Conservation (phyloP, 768 basidiomycete genomes). For the Symmetrospora coprosmae region DNA sequence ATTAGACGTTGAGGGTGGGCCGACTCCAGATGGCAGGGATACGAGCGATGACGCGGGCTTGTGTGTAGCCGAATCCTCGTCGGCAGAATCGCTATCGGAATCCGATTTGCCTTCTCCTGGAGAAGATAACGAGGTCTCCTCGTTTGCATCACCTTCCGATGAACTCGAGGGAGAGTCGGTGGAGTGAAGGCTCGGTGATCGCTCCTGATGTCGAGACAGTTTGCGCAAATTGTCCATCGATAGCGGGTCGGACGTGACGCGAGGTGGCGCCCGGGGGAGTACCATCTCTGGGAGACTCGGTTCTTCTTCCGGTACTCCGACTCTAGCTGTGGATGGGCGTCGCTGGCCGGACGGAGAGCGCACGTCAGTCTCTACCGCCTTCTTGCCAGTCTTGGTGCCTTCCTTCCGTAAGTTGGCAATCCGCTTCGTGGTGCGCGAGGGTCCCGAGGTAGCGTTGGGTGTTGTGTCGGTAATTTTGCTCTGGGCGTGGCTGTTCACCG, state of each 20-base stretch:
- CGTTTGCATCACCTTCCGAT: neutral
- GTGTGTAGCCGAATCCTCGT: constrained; percentile 3
- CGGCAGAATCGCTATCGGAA: constrained; percentile 16
- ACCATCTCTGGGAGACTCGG: neutral
- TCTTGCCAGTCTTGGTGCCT: too few species aligned
- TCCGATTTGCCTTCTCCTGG: neutral
- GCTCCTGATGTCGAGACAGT: neutral
- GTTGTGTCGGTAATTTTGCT: too few species aligned
- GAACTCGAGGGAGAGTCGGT: neutral
- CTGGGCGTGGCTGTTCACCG: too few species aligned
- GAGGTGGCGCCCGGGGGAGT: constrained; percentile 1
- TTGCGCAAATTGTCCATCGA: constrained; percentile 18
- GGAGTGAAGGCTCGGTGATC: neutral
- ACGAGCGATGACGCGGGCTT: neutral
- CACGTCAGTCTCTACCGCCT: too few species aligned
- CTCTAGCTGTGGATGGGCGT: too few species aligned
- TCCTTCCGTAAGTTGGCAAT: too few species aligned
- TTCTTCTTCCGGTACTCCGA: neutral
- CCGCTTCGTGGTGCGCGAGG: too few species aligned
- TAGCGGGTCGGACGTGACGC: constrained; percentile 7
- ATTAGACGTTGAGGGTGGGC: neutral
- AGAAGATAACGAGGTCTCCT: neutral
- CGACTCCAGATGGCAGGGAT: neutral
- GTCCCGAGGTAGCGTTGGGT: too few species aligned
- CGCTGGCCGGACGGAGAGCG: too few species aligned